Conservation (phyloP, 345 rosid species). For the Pistacia integerrima region DNA sequence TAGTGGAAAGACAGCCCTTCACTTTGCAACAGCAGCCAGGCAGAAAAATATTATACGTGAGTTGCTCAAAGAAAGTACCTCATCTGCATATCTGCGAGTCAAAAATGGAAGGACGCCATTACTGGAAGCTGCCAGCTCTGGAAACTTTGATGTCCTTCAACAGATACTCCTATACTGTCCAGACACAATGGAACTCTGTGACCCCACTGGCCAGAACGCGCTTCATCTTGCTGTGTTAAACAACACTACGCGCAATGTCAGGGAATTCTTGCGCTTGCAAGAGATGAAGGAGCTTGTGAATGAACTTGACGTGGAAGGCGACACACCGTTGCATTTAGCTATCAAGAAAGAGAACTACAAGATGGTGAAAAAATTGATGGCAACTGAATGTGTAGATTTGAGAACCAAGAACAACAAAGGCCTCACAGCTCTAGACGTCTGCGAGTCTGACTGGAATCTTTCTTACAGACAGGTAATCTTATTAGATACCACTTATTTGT, state of each 20-base stretch:
- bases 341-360: not conserved
- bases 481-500: too few species aligned
- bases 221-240: too few species aligned
- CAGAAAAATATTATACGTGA: not conserved
- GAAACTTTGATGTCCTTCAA: too few species aligned
- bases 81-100: not conserved
- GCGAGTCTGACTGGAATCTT: not conserved
- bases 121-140: not conserved
- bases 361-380: not conserved
- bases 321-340: not conserved
- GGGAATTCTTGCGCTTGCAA: not conserved
- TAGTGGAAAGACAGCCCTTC: not conserved
- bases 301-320: not conserved
- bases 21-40: constrained; percentile 2
- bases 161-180: too few species aligned
- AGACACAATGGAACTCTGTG: too few species aligned
- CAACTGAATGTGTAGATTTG: not conserved
- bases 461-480: not conserved
- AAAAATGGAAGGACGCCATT: not conserved
- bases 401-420: not conserved
- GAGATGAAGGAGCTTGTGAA: not conserved
- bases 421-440: not conserved
- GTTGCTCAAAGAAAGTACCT: not conserved
- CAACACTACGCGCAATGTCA: not conserved
- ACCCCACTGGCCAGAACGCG: too few species aligned